Evolutionary conservation across 202 grass and related monocot species (phyloP).

Genomic region (Miscanthus sacchariflorus): DNA sequence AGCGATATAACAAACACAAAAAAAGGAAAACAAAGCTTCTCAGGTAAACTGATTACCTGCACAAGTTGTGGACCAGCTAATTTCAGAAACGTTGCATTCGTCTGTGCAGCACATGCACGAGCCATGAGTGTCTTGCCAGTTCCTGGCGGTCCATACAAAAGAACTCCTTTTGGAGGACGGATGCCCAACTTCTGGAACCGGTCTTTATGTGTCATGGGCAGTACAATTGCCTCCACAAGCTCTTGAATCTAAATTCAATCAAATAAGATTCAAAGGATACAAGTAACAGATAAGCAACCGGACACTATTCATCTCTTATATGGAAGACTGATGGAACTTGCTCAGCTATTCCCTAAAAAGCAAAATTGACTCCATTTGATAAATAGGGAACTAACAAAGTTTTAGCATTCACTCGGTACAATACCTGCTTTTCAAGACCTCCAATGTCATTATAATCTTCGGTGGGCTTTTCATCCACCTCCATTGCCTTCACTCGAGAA

Average conservation of each 20-base stretch:
- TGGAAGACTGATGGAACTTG: not conserved
- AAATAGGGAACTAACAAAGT: not conserved
- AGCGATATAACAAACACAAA: not conserved
- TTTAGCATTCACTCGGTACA: conserved; percentile 12
- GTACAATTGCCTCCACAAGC: conserved; percentile 89
- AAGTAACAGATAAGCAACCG: not conserved
- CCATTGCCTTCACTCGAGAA: conserved; percentile 89
- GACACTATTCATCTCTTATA: not conserved
- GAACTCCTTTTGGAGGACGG: conserved; percentile 88
- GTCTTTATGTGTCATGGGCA: conserved; percentile 92
- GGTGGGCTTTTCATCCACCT: conserved; percentile 93
- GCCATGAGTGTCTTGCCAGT: conserved; percentile 97
- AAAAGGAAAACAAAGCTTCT: not conserved
- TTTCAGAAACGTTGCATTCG: conserved; percentile 93
- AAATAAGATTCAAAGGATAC: not conserved
- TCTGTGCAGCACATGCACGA: conserved; percentile 91
- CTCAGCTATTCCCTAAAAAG: not conserved
- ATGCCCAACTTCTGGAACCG: conserved; percentile 92
- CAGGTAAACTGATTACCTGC: conserved; percentile 62
- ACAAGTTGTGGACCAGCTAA: conserved; percentile 87
- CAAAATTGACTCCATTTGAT: not conserved
- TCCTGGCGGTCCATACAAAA: conserved; percentile 97
- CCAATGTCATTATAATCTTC: conserved; percentile 96
- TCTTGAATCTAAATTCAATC: conserved; percentile 77
- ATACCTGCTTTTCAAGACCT: conserved; percentile 92